Evolutionary conservation across 768 basidiomycete genomes (phyloP), one percentile per base, ranked within the genome.

Genomic region (Tricholoma saponaceum): DNA sequence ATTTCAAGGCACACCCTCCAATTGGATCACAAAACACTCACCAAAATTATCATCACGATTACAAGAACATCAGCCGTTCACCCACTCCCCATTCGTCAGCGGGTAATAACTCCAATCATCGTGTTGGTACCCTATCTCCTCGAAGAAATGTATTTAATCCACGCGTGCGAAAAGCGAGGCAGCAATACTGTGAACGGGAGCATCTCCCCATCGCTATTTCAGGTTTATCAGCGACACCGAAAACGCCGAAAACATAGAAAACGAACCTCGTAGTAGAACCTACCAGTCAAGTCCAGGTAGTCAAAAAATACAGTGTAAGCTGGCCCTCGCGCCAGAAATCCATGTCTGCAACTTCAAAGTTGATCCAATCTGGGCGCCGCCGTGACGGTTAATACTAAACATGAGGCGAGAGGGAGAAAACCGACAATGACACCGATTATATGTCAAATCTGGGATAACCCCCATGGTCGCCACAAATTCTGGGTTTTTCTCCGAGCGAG

Each of bases 161-260:
- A 83, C 85, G 20, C 74, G 71, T 3, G 84, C 79, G 64, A 94
- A 89, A 23, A 94, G 72, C 0, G 90, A 82, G 1, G 86, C 91
- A 3, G 83, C 92, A 54, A 94, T 89, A 33, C 85, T 87, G 65
- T 95, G 92, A 0, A 95, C 87, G 0, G 90, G 91, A 0, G 92
- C 92, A 66, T 93, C 92, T 10, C 92, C 92, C 89, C 89, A 90
- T 9, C 88, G 81, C 81, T 89, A 59, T 26, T 52, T n/a, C 16
- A 14, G 76, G 51, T 25, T n/a, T 23, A 56, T 79, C 78, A 18
- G 79, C 75, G 6, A 77, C 78, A 30, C 18, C 8, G 52, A 0
- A 44, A 76, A 76, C 71, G 71, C 73, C 41, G 70, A 68, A 66
- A 33, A 28, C 16, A 47, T 51, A 18, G 32, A 32, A 77, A 46